Base-by-base conservation (phyloP, 140 eudicot species). In the Flaveria floridana region DNA sequence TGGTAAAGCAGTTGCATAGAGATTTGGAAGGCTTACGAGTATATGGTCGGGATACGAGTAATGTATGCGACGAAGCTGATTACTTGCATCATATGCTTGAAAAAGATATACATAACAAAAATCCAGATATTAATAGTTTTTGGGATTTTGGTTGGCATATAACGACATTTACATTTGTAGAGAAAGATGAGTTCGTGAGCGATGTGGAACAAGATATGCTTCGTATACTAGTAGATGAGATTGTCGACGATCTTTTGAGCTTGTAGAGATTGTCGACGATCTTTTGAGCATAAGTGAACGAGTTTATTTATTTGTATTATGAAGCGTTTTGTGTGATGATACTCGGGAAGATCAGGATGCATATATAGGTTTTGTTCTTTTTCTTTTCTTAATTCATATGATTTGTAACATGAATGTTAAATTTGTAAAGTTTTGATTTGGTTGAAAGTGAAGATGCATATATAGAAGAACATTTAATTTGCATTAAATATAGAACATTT, bases 71-170 rank as follows among this genome's bases (percentile, higher is more conserved):
- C 26, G 83, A 82, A 8, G 91, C 84, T 6, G 89, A 87, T 10
- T 57, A 79, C 76, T 69, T 94, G 78, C 81, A 80, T 20, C 80
- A 79, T 79, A 88, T 94, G 97, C 88, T 94, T 7, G 88, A 81
- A 62, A 90, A 76, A 55, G 99, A 94, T 68, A 82, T 94, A 6
- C 30, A 76, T 28, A 76, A 81, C 52, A 79, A n/a, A 28, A 52
- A 76, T 42, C 84, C 88, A 4, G 87, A 83, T 81, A 78, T 83
- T 2, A 90, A 84, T 61, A 73, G 88, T 68, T 81, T 85, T 87
- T 94, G 99, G 99, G 97, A 94, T 74, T 82, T 82, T 19, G 94
- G 92, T 16, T 90, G 99, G 99, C 68, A 79, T 39, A 82, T 76
- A 37, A 58, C 39, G 71, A 81, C 80, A 77, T 82, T 80, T 70